Conservation (phyloP, 495 filamentous ascomycete species). For the Aspergillus conjunctus region DNA sequence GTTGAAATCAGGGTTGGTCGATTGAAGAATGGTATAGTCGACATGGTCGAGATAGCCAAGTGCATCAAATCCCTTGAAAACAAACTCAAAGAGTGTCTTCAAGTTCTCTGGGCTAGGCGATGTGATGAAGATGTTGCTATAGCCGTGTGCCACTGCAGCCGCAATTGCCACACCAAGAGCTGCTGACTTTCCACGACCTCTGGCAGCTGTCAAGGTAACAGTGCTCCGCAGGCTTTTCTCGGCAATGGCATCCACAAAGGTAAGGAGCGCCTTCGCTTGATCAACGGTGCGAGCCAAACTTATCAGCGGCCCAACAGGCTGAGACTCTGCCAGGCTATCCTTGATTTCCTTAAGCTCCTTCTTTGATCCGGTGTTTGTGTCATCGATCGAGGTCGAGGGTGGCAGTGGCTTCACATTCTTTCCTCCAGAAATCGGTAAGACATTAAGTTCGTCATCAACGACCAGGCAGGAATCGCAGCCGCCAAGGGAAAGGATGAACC, state of each 20-base stretch:
- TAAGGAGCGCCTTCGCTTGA: conserved; percentile 91
- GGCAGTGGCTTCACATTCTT: conserved; percentile 87
- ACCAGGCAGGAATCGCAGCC: conserved; percentile 94
- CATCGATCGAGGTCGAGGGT: conserved; percentile 65
- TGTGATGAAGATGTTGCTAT: conserved; percentile 99
- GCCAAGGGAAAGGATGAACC: conserved; percentile 92
- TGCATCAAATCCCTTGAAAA: conserved; percentile 98
- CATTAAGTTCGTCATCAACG: conserved; percentile 97
- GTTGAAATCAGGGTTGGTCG: conserved; percentile 97
- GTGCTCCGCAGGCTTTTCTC: conserved; percentile 95
- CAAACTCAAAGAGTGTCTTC: conserved; percentile 97
- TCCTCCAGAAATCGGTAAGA: conserved; percentile 94
- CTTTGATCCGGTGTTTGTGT: conserved; percentile 63
- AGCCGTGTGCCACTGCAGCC: conserved; percentile 91
- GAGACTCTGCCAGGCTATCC: conserved; percentile 78
- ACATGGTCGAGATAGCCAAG: conserved; percentile 89
- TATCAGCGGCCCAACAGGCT: conserved; percentile 82
- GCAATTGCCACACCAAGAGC: conserved; percentile 93
- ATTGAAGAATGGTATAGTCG: conserved; percentile 98
- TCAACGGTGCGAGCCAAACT: conserved; percentile 86
- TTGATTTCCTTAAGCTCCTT: conserved; percentile 86
- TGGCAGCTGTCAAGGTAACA: conserved; percentile 87
- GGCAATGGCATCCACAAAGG: conserved; percentile 93
- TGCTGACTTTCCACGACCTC: conserved; percentile 96
- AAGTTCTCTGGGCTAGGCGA: conserved; percentile 98